Conservation (phyloP, 371 early-diverging fungal species). For the Mucor indicus region DNA sequence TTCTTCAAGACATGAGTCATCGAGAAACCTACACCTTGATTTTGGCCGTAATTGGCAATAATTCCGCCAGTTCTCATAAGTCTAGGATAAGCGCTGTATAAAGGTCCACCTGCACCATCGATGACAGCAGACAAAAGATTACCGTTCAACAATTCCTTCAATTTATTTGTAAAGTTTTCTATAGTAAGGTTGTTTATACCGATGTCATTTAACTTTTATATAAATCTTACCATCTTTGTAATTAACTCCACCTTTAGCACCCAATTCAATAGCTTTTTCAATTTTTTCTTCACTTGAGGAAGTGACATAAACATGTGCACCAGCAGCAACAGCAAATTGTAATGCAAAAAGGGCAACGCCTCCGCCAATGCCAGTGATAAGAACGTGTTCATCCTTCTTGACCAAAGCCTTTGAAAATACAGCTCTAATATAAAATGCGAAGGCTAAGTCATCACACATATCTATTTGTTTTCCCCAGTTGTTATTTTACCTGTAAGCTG, state of each 20-base stretch:
- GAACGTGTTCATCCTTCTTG: constrained; percentile 52
- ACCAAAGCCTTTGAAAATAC: constrained; percentile 60
- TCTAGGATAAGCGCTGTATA: constrained; percentile 32
- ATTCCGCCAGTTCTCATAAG: constrained; percentile 56
- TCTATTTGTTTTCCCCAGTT: background rate
- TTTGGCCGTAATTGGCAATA: constrained; percentile 62
- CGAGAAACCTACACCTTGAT: constrained; percentile 42
- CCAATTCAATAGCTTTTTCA: constrained; percentile 54
- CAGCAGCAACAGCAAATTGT: constrained; percentile 64
- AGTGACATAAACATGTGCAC: constrained; percentile 73
- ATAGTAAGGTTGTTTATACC: background rate
- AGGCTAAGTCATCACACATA: background rate
- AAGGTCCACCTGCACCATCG: constrained; percentile 69
- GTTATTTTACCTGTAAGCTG: constrained; percentile 50
- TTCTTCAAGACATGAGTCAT: constrained; percentile 56
- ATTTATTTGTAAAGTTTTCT: constrained; percentile 52
- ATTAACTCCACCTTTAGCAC: constrained; percentile 70
- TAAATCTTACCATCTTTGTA: constrained; percentile 58
- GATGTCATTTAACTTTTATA: background rate
- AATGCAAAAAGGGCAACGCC: constrained; percentile 73
- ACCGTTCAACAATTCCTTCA: constrained; percentile 41
- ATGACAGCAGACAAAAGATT: constrained; percentile 56
- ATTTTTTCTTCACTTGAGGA: constrained; percentile 66
- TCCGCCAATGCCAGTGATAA: constrained; percentile 77
- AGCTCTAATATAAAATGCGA: constrained; percentile 27